phyloP scores from a whole-genome alignment of 176 grass and related monocot species.

The Eremochloa ophiuroides region DNA sequence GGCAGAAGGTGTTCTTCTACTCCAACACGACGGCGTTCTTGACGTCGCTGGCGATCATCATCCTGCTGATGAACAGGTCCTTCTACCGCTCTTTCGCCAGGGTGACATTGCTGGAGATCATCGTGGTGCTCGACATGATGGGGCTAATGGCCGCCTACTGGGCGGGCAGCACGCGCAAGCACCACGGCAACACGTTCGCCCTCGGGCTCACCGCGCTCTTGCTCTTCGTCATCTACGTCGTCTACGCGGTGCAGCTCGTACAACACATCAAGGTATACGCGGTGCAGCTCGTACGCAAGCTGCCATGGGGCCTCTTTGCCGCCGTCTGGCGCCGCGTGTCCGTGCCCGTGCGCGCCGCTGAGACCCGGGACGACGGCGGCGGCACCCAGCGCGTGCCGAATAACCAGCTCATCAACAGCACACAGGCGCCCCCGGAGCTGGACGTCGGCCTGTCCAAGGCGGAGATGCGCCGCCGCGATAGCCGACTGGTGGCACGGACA shows the following conservation, averaged over 20 bases:
- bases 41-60: not conserved
- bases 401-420: too few species aligned
- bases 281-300: too few species aligned
- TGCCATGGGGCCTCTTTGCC: too few species aligned
- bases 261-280: too few species aligned
- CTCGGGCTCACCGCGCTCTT: not conserved
- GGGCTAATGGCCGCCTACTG: not conserved
- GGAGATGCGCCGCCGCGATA: too few species aligned
- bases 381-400: too few species aligned
- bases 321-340: not conserved
- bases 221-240: not conserved
- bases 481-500: too few species aligned
- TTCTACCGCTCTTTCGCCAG: not conserved
- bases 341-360: too few species aligned
- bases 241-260: not conserved
- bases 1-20: not conserved
- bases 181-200: not conserved
- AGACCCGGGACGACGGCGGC: too few species aligned
- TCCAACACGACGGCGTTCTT: constrained; percentile 1
- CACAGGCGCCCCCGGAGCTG: too few species aligned
- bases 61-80: not conserved
- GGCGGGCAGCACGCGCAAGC: not conserved
- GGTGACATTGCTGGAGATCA: not conserved
- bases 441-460: too few species aligned
- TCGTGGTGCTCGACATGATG: not conserved